Base-by-base conservation (phyloP, 2,329 filamentous ascomycete genomes). In the Aureobasidium uvarum region DNA sequence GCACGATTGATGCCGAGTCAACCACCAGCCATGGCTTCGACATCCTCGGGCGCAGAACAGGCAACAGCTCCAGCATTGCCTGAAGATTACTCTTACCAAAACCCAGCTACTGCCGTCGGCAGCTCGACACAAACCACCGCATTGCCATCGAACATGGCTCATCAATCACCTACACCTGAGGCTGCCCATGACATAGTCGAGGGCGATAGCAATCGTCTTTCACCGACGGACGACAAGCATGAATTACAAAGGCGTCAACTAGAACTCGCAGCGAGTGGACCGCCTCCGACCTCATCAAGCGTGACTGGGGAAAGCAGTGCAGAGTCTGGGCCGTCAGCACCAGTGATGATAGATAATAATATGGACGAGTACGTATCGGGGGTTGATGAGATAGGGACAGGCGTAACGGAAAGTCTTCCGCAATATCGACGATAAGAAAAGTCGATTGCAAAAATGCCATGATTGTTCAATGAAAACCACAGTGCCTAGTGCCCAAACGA, bases 1-100 rank as follows among this genome's bases (percentile, higher is more conserved):
- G 85, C 89, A 69, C 85, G 88, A 54, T 79, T 97, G 5, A 77
- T 97, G 25, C 94, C 94, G 2, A 96, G 92, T 72, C 87, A 88
- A 71, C 93, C 91, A 16, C 84, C 89, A 14, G 80, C 66, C 5
- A 50, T 48, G 43, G 0, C 48, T 16, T 25, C 60, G 13, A 18
- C 66, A 7, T 66, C 66, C 28, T 20, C 43, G 23, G 58, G 13
- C 3, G 31, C 43, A 10, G 58, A 66, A 25, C 46, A 36, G n/a
- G 45, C 65, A 16, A 63, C 65, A 16, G 65, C 58, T 23, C 65
- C 65, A 20, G 33, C 31, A 6, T 16, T 66, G 18, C 33, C 39
- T 20, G 14, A n/a, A 5, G 65, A 63, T 11, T 38, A 58, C 16
- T 18, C 7, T n/a, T 71, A 80, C 10, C 25, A 36, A 10, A 18